Conservation (phyloP, 305 asterid species). For the Fraxinus nigra region DNA sequence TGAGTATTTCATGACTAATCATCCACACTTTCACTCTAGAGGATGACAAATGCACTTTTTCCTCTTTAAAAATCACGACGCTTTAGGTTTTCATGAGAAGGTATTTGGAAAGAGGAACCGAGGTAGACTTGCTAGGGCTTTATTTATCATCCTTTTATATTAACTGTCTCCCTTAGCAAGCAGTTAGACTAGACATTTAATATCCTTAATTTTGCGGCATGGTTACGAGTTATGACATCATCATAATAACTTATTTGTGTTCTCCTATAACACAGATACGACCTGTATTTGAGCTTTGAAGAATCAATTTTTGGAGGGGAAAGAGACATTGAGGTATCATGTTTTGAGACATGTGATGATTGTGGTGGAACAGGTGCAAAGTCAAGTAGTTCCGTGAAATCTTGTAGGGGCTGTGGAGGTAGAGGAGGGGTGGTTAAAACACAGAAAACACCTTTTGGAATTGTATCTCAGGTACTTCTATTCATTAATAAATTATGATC, state of each 20-base stretch:
- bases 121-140: not conserved
- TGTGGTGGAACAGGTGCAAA: conserved; percentile 93
- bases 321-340: conserved; percentile 63
- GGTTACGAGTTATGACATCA: not conserved
- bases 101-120: conserved; percentile 17
- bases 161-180: not conserved
- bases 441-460: conserved; percentile 83
- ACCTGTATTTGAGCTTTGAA: conserved; percentile 71
- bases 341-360: conserved; percentile 61
- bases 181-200: not conserved
- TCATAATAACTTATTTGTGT: conserved; percentile 21
- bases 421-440: conserved; percentile 71
- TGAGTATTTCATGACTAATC: not conserved
- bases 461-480: conserved; percentile 80
- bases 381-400: conserved; percentile 57
- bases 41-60: conserved; percentile 6
- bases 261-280: conserved; percentile 49
- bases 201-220: conserved; percentile 9
- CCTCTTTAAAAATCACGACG: not conserved
- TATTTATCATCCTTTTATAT: not conserved
- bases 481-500: conserved; percentile 17
- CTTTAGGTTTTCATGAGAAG: conserved; percentile 14
- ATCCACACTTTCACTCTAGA: not conserved
- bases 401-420: conserved; percentile 78
- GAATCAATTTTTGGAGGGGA: conserved; percentile 81